Percentiles rank a stretch among this genome's conserved stretches.
These are phyloP conservation scores for Pisolithus thermaeus DNA, from an alignment of 1,284 basidiomycete genomes.

Conservation along the genomic window DNA sequence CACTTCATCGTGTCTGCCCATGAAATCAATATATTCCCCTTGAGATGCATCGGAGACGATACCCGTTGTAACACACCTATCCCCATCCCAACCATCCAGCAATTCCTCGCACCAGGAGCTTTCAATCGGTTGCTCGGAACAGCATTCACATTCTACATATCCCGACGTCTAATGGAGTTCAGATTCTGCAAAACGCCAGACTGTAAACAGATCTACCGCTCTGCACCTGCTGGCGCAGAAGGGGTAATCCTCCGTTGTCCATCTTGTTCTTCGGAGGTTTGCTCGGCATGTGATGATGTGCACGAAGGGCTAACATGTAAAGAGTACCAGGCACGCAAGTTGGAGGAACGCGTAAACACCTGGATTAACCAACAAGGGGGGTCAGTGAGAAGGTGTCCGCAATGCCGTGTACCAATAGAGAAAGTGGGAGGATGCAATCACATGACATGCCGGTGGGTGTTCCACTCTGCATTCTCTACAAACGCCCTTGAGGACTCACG, in stretches of 20 bases:
- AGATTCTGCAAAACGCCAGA: conserved; percentile 54
- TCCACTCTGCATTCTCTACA: neutral
- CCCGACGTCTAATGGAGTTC: conserved; percentile 40
- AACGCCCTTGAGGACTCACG: neutral
- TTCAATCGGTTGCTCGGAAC: conserved; percentile 43
- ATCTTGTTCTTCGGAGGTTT: conserved; percentile 48
- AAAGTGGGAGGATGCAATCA: conserved; percentile 54
- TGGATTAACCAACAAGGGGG: conserved; percentile 33
- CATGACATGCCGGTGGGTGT: conserved; percentile 35
- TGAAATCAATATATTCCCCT: conserved; percentile 41
- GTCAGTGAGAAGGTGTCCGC: conserved; percentile 35
- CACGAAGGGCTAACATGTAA: conserved; percentile 51
- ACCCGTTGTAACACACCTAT: conserved; percentile 41
- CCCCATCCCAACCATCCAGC: conserved; percentile 44
- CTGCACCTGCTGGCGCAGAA: conserved; percentile 13
- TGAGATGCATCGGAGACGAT: conserved; percentile 49
- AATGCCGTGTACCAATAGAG: conserved; percentile 41
- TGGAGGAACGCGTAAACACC: conserved; percentile 38
- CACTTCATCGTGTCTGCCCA: conserved; percentile 44
- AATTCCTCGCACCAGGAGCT: conserved; percentile 37
- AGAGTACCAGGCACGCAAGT: conserved; percentile 30
- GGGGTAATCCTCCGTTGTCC: conserved; percentile 37
- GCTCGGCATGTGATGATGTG: conserved; percentile 42
- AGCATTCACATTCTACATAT: conserved; percentile 40
- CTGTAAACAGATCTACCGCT: conserved; percentile 50